Base-by-base conservation (phyloP, 768 basidiomycete species). In the Polyporus arcularius region DNA sequence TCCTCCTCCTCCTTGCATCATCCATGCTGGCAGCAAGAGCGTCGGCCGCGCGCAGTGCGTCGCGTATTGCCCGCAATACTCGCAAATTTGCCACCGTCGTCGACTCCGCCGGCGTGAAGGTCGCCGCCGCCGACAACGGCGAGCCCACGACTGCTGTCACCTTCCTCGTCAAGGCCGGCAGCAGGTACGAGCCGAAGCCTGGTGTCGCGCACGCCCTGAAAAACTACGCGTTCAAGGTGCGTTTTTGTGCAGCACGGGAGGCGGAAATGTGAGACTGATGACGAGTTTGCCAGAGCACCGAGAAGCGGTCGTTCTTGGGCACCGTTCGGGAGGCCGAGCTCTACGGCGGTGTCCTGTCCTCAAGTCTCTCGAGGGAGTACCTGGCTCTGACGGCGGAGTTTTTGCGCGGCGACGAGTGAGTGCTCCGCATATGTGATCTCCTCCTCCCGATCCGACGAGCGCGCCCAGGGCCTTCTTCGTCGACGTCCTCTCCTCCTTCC, bases 161-260 rank as follows among this genome's bases (percentile, higher is more conserved):
- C 52, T 80, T 98, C 69, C 83, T 96, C 64, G 86, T 97, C 75
- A 96, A 95, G 76, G 96, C 93, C 57, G 96, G 96, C 56, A 87
- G 87, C 71, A 81, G 97, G 70, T 95, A 86, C 73, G 91, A 99
- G 80, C 76, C 86, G 64, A 89, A 89, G 72, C 85, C 94, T 45
- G 96, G 96, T 68, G 85, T 94, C 60, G 95, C 96, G 2, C 92
- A 96, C 79, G 89, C 86, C 62, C 83, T 98, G 75, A 97, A 97
- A 84, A 96, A 94, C 85, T 98, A 95, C 84, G 90, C 95, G 61
- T 98, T 96, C 88, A 98, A 97, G 90, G 96, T 98, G 66, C 50
- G 86, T 71, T 31, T 47, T 28, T 52, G 2, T 2, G 14, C 28
- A 16, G 35, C 5, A 14, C 5, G 6, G 5, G 3, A 53, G 32